Percentiles rank a stretch among this genome's conserved stretches.
These are phyloP conservation scores for Pulveroboletus sp. DNA, from an alignment of 768 basidiomycete genomes.

Conservation along the genomic window DNA sequence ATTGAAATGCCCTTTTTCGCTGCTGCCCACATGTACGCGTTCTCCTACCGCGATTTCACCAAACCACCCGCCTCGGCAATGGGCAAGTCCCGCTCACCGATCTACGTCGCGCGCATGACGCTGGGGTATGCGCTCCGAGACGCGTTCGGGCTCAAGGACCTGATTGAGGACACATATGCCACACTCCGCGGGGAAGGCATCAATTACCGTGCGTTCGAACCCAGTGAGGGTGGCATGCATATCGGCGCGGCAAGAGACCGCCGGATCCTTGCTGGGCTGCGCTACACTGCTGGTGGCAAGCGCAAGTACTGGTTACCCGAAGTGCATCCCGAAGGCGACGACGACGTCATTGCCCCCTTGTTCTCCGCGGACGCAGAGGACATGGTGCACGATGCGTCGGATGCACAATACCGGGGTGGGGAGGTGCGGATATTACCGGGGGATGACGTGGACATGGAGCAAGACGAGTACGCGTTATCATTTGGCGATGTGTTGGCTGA, in stretches of 20 bases:
- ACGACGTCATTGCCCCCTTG: conserved; percentile 73
- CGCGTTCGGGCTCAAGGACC: conserved; percentile 81
- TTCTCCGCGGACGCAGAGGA: conserved; percentile 57
- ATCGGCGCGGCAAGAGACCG: conserved; percentile 81
- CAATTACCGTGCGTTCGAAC: conserved; percentile 95
- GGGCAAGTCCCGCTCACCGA: conserved; percentile 25
- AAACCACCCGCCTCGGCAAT: conserved; percentile 43
- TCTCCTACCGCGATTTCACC: conserved; percentile 79
- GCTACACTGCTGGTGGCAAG: conserved; percentile 88
- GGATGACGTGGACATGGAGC: conserved; percentile 31
- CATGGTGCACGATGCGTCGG: conserved; percentile 61
- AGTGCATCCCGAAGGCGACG: conserved; percentile 16
- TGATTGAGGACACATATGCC: conserved; percentile 76
- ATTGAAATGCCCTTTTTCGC: conserved; percentile 98
- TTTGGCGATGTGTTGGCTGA: conserved; percentile 33
- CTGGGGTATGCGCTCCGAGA: conserved; percentile 84
- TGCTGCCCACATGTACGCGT: conserved; percentile 91
- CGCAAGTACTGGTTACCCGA: conserved; percentile 95
- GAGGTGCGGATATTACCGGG: conserved; percentile 8
- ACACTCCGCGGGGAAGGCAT: conserved; percentile 87
- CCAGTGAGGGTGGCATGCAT: conserved; percentile 90
- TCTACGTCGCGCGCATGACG: conserved; percentile 83
- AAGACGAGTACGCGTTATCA: conserved; percentile 29
- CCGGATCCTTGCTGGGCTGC: conserved; percentile 84
- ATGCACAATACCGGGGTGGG: conserved; percentile 37